Base-by-base conservation (phyloP, 768 basidiomycete genomes). In the Boletus subparvulus region DNA sequence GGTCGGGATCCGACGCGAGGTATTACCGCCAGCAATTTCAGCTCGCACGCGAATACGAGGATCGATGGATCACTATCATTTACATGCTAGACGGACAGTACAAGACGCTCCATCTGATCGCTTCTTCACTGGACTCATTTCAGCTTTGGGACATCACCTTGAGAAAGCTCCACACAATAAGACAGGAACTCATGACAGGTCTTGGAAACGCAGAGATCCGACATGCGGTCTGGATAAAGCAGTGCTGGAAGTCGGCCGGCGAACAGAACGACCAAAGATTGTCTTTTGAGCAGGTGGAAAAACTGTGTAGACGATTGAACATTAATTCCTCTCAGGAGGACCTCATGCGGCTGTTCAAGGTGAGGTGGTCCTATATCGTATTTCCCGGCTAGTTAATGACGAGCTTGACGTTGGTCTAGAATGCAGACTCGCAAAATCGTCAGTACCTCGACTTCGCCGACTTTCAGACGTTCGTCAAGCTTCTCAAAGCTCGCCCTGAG, bases 81-180 rank as follows among this genome's bases (percentile, higher is more conserved):
- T 94, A 95, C 64, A 83, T 89, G 56, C 75, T 87, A 47, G 84
- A 86, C 43, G 88, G 85, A 13, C 78, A 77, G 24, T 92, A 91
- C 78, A 95, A 95, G 75, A 89, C 89, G 0, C 80, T 94, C 26
- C 93, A 97, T 66, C 79, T 95, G 58, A 80, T 95, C 52, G 88
- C 94, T 3, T 79, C 85, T 3, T 84, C 85, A 0, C 71, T 73
- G 30, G 81, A 86, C 48, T 80, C 87, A 64, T 83, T 84, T 64
- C 72, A 75, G n/a, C 75, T 83, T 62, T 87, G 85, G 85, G 81
- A 86, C 46, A 69, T 75, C 30, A 84, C 90, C 0, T 71, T 95
- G 11, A 78, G 79, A 43, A 82, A 83, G 51, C 75, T 94, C 19
- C 78, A 85, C 57, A 77, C 82, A 3, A 78, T 88, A 42, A 80